phyloP scores from a whole-genome alignment of 2,329 filamentous ascomycete genomes.

The Colletotrichum falcatum region DNA sequence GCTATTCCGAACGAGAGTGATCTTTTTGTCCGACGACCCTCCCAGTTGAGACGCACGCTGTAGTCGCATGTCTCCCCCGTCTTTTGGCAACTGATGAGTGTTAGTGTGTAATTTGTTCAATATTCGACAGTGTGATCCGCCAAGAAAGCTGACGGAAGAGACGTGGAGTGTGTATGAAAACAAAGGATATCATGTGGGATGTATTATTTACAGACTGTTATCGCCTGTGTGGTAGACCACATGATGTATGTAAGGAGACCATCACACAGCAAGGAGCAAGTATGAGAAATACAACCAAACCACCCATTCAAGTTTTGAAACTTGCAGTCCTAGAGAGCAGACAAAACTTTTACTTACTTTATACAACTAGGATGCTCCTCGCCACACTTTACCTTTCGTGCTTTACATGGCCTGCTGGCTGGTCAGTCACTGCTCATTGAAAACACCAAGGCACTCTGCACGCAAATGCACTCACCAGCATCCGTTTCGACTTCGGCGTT shows the following conservation, averaged over 20 bases:
- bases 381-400: constrained; percentile 79
- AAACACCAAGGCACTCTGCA: not conserved
- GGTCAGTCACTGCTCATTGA: constrained; percentile 5
- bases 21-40: constrained; percentile 74
- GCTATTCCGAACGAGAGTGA: constrained; percentile 52
- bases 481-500: constrained; percentile 59
- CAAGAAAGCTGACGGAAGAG: not conserved
- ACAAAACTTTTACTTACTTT: constrained; percentile 60
- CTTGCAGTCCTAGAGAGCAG: not conserved
- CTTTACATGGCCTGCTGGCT: constrained; percentile 79
- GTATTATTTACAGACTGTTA: not conserved
- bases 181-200: not conserved
- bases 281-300: not conserved
- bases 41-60: constrained; percentile 85
- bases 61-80: constrained; percentile 83
- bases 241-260: not conserved
- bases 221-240: too few relatives aligned
- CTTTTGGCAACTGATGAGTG: constrained; percentile 67
- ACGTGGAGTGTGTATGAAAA: not conserved
- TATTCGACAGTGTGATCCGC: not conserved
- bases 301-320: not conserved
- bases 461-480: constrained; percentile 54
- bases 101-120: constrained; percentile 5
- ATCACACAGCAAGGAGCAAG: too few relatives aligned
- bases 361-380: constrained; percentile 80